Evolutionary conservation across 75 land plant species (phyloP), one percentile per base, ranked within the genome.

Genomic region (Sequoiadendron giganteum): DNA sequence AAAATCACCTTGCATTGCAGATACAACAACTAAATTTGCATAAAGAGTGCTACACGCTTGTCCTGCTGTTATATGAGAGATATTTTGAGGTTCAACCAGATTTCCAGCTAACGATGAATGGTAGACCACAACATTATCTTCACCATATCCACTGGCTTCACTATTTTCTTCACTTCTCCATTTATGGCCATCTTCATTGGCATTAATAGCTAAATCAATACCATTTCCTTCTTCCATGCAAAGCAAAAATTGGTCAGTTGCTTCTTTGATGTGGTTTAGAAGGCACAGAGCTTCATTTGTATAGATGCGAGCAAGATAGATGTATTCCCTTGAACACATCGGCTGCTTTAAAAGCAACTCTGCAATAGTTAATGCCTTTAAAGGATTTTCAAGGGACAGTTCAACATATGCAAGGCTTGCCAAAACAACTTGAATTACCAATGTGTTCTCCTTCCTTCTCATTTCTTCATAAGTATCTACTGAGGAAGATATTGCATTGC

Each of bases 271-370:
- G 80, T 93, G 87, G 85, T 94, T 93, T 28, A 98, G 91, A 54
- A 86, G 87, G 90, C 99, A 97, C 1, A 97, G 93, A 32, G 99
- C 95, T 90, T 98, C 99, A 0, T 97, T 97, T n/a, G 97, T 96
- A 93, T 97, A 98, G 10, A 97, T 89, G 85, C 88, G 93, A 30
- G 91, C 93, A 9, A 97, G 88, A 86, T 93, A 95, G 3, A 78
- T 45, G 84, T 93, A 94, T 21, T 95, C 84, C 89, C 84, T 94
- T 52, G 95, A 88, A 90, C 95, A 92, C 5, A 90, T 93, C 11
- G 92, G 94, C 68, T 96, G 93, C 76, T 90, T 88, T 83, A 94
- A 84, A 11, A 97, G 95, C 85, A 86, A 80, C 34, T 81, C 89
- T 39, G 97, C 94, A 40, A 88, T 48, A 38, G 90, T 86, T 18